These are phyloP conservation scores for Solanum pennellii DNA, from an alignment of 257 asterid genomes.

Conservation along the genomic window DNA sequence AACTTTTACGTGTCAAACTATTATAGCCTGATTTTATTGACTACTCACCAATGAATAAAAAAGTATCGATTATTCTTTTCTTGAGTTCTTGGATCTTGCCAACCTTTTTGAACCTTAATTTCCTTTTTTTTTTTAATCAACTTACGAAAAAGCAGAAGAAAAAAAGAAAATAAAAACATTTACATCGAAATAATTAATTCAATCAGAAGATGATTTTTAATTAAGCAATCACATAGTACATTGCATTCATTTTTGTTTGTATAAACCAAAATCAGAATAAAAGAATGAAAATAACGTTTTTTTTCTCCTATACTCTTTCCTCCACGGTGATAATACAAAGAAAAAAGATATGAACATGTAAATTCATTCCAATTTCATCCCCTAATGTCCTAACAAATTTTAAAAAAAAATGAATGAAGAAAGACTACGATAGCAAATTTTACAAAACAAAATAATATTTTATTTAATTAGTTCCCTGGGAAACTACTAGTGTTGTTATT, in stretches of 20 bases:
- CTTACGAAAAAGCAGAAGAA: constrained; percentile 39
- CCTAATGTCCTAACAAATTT: neutral
- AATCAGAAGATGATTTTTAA: neutral
- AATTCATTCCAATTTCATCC: neutral
- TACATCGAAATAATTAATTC: neutral
- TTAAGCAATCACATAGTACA: neutral
- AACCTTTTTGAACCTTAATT: neutral
- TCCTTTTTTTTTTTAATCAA: constrained; percentile 10
- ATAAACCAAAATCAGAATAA: neutral
- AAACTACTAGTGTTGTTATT: constrained; percentile 20
- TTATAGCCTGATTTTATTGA: constrained; percentile 46
- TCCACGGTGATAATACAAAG: neutral
- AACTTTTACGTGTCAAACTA: constrained; percentile 39
- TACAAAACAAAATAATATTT: neutral
- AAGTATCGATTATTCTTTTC: neutral
- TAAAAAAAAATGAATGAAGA: neutral
- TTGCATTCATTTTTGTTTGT: neutral
- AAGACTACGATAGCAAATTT: neutral
- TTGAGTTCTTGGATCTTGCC: neutral
- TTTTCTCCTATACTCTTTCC: neutral
- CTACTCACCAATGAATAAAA: constrained; percentile 13
- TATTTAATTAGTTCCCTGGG: constrained; percentile 21
- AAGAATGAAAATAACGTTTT: neutral
- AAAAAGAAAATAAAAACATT: constrained; percentile 22
- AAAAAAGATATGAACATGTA: neutral